A percentile compares a stretch with the other conserved stretches of the same genome.
These are phyloP conservation scores for Colletotrichum sp. DNA, from an alignment of 2,329 filamentous ascomycete species.

Conservation along the genomic window DNA sequence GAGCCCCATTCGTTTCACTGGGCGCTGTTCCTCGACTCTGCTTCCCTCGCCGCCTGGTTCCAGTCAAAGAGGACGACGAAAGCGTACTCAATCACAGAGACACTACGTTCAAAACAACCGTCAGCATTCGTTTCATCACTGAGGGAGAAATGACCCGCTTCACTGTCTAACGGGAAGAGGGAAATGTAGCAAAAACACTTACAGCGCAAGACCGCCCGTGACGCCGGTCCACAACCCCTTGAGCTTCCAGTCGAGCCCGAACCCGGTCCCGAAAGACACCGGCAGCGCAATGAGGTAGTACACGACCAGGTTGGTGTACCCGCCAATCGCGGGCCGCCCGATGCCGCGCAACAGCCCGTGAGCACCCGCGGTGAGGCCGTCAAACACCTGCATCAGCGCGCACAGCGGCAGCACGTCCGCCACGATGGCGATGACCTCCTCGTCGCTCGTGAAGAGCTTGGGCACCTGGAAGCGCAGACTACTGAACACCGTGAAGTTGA, in stretches of 20 bases:
- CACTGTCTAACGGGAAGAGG: background rate
- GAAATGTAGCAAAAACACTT: slow-evolving; percentile 38
- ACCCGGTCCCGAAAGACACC: slow-evolving; percentile 78
- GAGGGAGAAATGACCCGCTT: background rate
- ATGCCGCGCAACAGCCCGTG: slow-evolving; percentile 88
- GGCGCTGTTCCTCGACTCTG: slow-evolving; percentile 50
- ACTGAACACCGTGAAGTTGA: slow-evolving; percentile 77
- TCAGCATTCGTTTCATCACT: background rate
- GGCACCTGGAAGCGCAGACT: slow-evolving; percentile 76
- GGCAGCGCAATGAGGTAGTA: slow-evolving; percentile 91
- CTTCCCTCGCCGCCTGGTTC: slow-evolving; percentile 57
- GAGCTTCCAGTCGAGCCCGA: slow-evolving; percentile 78
- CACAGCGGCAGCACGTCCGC: slow-evolving; percentile 77
- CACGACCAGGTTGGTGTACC: slow-evolving; percentile 83
- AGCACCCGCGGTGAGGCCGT: slow-evolving; percentile 78
- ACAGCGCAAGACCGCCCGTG: slow-evolving; percentile 72
- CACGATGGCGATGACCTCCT: slow-evolving; percentile 71
- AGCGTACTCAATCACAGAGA: slow-evolving; percentile 57
- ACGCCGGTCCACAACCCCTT: slow-evolving; percentile 83
- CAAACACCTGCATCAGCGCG: slow-evolving; percentile 89
- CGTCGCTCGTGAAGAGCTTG: slow-evolving; percentile 76
- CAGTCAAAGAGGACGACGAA: slow-evolving; percentile 59
- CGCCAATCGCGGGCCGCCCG: slow-evolving; percentile 87
- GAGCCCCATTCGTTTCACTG: slow-evolving; percentile 27
- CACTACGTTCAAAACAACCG: slow-evolving; percentile 37